Base-by-base conservation (phyloP, 2,329 filamentous ascomycete species). In the Alternaria ventricosa region DNA sequence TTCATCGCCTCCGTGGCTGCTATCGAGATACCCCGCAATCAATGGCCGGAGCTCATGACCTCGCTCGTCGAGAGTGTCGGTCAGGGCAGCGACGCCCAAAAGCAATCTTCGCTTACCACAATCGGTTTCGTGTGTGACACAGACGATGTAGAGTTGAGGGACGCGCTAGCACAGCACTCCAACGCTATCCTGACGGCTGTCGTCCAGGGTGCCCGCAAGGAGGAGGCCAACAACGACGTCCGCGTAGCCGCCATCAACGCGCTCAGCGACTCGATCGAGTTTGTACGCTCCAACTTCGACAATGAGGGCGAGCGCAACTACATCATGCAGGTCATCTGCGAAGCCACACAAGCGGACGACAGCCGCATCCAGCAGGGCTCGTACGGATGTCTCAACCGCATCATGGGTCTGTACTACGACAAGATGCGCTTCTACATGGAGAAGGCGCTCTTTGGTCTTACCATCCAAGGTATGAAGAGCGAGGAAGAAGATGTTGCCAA, bases 381-480 rank as follows among this genome's bases (percentile, higher is more conserved):
- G 46, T 99, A 97, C 80, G 96, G 96, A 74, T 98, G 96, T 81
- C 85, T 99, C 72, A 99, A 99, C 87, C 90, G 96, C 76, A 98
- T 99, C 82, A 99, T 99, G 96, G 92, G 88, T 65, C 88, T 97
- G 68, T 99, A 99, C 87, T 99, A 99, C 81, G 96, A 99, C 77
- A 96, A 97, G 85, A 99, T 99, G 96, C 91, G 94, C 76, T 99
- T 97, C 84, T 99, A 99, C 85, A 99, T 99, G 96, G 96, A 99
- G 87, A 98, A 98, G 88, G 96, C 96, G 36, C 87, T 99, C 46
- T 99, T 99, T 75, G 96, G 96, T 62, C 87, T 99, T 44, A 99
- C 96, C 43, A 97, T 99, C 68, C 90, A 97, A 79, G 96, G 96
- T 72, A 99, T 99, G 96, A 97, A 97, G 88, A 96, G 90, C 75